Evolutionary conservation across 768 basidiomycete genomes (phyloP), one percentile per base, ranked within the genome.

Genomic region (Amanita brunnescens): DNA sequence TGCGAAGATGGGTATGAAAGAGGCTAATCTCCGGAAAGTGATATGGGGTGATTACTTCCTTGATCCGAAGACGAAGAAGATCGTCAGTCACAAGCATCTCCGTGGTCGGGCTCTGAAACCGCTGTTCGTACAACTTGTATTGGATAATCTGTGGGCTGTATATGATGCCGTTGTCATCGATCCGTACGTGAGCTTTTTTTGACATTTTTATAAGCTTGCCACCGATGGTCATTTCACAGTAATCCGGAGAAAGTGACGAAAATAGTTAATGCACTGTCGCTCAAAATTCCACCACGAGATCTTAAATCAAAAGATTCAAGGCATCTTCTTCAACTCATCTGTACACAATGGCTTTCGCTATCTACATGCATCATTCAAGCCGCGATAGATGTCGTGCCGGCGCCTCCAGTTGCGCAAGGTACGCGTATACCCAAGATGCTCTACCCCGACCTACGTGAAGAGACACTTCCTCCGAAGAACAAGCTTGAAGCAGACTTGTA

Each of bases 11-110:
- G 88, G 90, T 23, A 85, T 98, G 61, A 87, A 88, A 63, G 95
- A 97, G 68, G 73, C 73, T 5, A 94, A 89, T 61, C 70, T 99
- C 33, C 76, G 87, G 53, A 76, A 81, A 46, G 91, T 92, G 7
- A 72, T 99, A 5, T 99, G 96, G 96, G 96, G 96, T 2, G 96
- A 98, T 66, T 98, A 85, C 64, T 99, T 87, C 67, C 75, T 98
- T 47, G 96, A 98, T 65, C 90, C 95, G 0, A 98, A 97, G 71
- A 87, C 87, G 39, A 98, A 96, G 67, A 78, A 81, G 57, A 88
- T 98, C 34, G 83, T 98, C 62, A 89, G 85, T 59, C 74, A 92
- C 66, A 94, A 92, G 67, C 88, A 94, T 67, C 76, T 97, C 53
- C 80, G 79, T 47, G 95, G 92, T 14, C 80, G 92, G 38, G 76